phyloP scores from a whole-genome alignment of 345 rosid species.

The Ceriops decandra region DNA sequence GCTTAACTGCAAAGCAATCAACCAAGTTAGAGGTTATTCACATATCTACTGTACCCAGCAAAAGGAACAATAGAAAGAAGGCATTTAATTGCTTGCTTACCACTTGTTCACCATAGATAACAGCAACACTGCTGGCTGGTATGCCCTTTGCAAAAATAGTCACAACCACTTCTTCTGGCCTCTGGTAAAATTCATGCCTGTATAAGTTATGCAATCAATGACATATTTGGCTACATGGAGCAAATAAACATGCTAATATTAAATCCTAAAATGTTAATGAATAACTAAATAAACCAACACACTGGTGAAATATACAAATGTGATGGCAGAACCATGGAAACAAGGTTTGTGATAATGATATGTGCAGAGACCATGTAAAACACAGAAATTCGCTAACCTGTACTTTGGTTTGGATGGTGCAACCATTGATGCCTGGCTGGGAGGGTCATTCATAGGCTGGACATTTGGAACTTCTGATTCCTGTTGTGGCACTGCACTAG shows the following conservation, averaged over 20 bases:
- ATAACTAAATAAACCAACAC: not conserved
- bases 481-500: slow-evolving; percentile 21
- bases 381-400: slow-evolving; percentile 36
- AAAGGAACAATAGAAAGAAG: slow-evolving; percentile 5
- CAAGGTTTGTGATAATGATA: not conserved
- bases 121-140: slow-evolving; percentile 44
- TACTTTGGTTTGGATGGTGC: slow-evolving; percentile 47
- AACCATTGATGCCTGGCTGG: slow-evolving; percentile 1
- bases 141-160: slow-evolving; percentile 84
- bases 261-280: not conserved
- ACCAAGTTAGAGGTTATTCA: not conserved
- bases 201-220: slow-evolving; percentile 11
- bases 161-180: slow-evolving; percentile 82
- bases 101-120: slow-evolving; percentile 85
- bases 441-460: slow-evolving; percentile 3
- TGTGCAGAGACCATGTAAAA: not conserved
- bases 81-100: slow-evolving; percentile 34
- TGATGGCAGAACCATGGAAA: not conserved
- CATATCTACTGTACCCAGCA: not conserved
- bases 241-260: not conserved
- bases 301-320: not conserved
- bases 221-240: not conserved
- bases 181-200: slow-evolving; percentile 91
- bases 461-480: slow-evolving; percentile 20
- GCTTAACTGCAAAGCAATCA: slow-evolving; percentile 50